Evolutionary conservation across 805 yeast species (phyloP), one percentile per base, ranked within the genome.

Genomic region (Zygosaccharomyces lentus): DNA sequence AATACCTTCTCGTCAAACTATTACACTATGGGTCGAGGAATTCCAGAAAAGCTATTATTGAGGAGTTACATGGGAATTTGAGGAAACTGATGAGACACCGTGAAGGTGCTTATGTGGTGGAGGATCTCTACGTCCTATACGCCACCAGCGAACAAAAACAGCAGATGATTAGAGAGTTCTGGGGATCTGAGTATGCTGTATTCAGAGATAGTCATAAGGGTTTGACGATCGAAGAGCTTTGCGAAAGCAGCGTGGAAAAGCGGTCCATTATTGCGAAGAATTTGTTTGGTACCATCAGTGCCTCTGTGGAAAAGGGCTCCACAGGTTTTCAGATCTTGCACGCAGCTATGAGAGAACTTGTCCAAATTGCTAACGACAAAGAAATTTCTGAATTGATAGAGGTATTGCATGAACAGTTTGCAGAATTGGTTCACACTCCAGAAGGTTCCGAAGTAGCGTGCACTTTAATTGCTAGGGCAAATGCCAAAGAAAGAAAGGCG

Each of bases 101-200:
- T 71, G 98, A 91, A 74, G 99, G 97, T 69, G 98, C 98, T 10
- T 89, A 91, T 60, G 98, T 91, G 32, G 89, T 90, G 54, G 98
- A 91, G 69, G 99, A 91, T 73, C 74, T 87, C 59, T 91, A 74
- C 63, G 87, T 87, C 19, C 77, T 89, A 47, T 91, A 90, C 66
- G 80, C 96, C 9, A 80, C 88, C 19, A 77, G 84, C 25, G 87
- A 82, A 52, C 98, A 91, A 69, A 86, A 80, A 66, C 78, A 80
- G 46, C 96, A 87, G 68, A 90, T 91, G 85, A 80, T 91, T 54
- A 81, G 93, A 68, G 99, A 91, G 70, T 91, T 91, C 64, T 91
- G 95, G 88, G 99, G 98, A 45, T 78, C 96, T 9, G 95, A 88
- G 69, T 91, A 84, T 65, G 96, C 96, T 16, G 81, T 87, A 9